These are phyloP conservation scores for Tricholoma flavovirens DNA, from an alignment of 768 basidiomycete genomes.

Conservation along the genomic window DNA sequence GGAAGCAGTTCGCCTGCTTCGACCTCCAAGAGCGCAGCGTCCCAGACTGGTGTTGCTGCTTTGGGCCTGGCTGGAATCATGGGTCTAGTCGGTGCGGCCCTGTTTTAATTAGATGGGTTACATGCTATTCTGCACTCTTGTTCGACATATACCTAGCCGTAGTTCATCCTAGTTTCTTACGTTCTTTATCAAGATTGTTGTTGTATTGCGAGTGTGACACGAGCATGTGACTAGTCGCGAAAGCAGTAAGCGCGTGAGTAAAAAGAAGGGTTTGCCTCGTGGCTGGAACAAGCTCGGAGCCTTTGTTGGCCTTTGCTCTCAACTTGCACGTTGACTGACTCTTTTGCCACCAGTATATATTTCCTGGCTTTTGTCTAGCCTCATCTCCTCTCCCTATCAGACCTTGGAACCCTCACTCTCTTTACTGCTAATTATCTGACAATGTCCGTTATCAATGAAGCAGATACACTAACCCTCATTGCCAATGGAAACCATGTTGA, in stretches of 20 bases:
- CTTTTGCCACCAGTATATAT: conserved; percentile 12
- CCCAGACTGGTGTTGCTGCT: conserved; percentile 21
- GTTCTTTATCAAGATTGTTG: background rate
- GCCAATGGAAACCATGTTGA: conserved; percentile 5
- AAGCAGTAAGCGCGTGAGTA: background rate
- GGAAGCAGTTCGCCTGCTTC: conserved; percentile 8
- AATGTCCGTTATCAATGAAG: conserved; percentile 16
- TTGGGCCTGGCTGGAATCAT: conserved; percentile 45
- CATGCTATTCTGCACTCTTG: background rate
- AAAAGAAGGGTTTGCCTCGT: conserved; percentile 5
- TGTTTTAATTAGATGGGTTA: conserved; percentile 29
- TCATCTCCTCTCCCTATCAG: conserved; percentile 1
- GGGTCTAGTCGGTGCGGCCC: conserved; percentile 44
- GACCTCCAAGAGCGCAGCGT: conserved; percentile 24
- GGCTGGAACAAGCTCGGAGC: conserved; percentile 11
- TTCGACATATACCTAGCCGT: conserved; percentile 2
- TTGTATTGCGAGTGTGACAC: conserved; percentile 3
- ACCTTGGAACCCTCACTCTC: conserved; percentile 8
- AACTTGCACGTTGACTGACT: background rate
- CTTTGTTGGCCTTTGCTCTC: background rate
- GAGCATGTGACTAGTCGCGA: conserved; percentile 16
- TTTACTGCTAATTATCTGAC: conserved; percentile 14
- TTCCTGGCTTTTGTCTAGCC: background rate
- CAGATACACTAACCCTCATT: conserved; percentile 5
- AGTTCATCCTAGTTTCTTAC: background rate